Evolutionary conservation across 2,329 filamentous ascomycete species (phyloP).

Genomic region (Aschersonia sp.): DNA sequence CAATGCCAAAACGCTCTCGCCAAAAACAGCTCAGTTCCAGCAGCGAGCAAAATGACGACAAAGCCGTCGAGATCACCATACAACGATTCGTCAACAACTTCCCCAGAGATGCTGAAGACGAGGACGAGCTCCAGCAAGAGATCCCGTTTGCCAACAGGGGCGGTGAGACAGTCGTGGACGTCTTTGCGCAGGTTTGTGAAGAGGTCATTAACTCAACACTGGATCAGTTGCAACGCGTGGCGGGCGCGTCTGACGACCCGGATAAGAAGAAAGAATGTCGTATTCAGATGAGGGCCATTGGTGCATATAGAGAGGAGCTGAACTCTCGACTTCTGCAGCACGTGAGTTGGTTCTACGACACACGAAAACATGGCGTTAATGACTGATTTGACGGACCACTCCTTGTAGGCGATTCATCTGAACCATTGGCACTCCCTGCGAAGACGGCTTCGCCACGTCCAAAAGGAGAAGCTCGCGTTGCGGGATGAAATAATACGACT

Average conservation of each 20-base stretch:
- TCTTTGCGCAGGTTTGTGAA: slow-evolving; percentile 45
- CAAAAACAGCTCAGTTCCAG: slow-evolving; percentile 9
- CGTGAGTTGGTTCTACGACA: slow-evolving; percentile 23
- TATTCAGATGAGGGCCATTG: slow-evolving; percentile 40
- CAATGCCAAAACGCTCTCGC: slow-evolving; percentile 2
- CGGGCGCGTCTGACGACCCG: slow-evolving; percentile 23
- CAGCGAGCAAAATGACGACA: slow-evolving; percentile 10
- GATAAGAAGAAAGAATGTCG: slow-evolving; percentile 37
- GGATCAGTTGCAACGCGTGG: slow-evolving; percentile 28
- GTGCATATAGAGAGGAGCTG: slow-evolving; percentile 44
- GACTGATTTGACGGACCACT: not conserved
- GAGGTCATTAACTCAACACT: slow-evolving; percentile 41
- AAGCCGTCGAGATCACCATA: slow-evolving; percentile 38
- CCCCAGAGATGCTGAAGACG: slow-evolving; percentile 24
- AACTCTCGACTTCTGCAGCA: slow-evolving; percentile 41
- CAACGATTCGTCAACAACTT: slow-evolving; percentile 42
- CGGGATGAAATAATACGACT: slow-evolving; percentile 47
- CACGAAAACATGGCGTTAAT: not conserved
- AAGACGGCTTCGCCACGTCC: slow-evolving; percentile 40
- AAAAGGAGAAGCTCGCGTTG: slow-evolving; percentile 40
- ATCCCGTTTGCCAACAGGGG: slow-evolving; percentile 38
- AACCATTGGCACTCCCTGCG: slow-evolving; percentile 43
- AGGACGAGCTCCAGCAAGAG: slow-evolving; percentile 31
- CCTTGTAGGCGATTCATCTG: slow-evolving; percentile 37
- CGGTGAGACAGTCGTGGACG: slow-evolving; percentile 48